Base-by-base conservation (phyloP, 2,329 filamentous ascomycete species). In the Arthrocladium fulminans region DNA sequence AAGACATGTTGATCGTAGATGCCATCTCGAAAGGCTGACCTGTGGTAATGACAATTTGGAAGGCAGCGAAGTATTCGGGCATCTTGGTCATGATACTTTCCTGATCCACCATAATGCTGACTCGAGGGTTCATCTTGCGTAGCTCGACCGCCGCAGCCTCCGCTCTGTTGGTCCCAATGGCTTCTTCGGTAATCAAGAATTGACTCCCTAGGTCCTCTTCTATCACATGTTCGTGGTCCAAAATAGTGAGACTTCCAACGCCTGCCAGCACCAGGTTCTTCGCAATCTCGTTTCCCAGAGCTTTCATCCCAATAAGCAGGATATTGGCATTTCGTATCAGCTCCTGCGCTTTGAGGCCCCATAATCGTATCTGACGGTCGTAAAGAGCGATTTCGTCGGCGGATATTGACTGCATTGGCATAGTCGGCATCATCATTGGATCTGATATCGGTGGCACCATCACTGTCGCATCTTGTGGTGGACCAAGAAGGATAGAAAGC, bases 201-300 rank as follows among this genome's bases (percentile, higher is more conserved):
- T 88, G 83, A 13, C 83, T 78, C 32, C 84, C 86, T 2, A 95
- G 71, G 63, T 97, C 90, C 44, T 84, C 79, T 59, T 89, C 83
- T 0, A 79, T 84, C 48, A 95, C 84, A 8, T 70, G 54, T 47
- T 83, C 80, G 60, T 86, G 77, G 67, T 98, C 92, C 50, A 92
- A 74, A 48, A 98, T 81, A 13, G 90, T 97, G 52, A 98, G 75
- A 25, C 88, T 90, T 49, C 86, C 85, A 59, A 98, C 85, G 51
- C 92, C 92, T 19, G 92, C 89, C 2, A 98, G 80, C 15, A 96
- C 90, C 19, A 98, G 81, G 63, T 97, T 98, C 73, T 98, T 98
- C 54, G 92, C 89, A 47, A 97, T 84, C 69, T 98, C 92, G 63
- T 90, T 94, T 50, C 86, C 88, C 13, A 98, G 78, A 1, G 86